Conservation (phyloP, 2,329 filamentous ascomycete genomes). For the Botrytis deweyae region DNA sequence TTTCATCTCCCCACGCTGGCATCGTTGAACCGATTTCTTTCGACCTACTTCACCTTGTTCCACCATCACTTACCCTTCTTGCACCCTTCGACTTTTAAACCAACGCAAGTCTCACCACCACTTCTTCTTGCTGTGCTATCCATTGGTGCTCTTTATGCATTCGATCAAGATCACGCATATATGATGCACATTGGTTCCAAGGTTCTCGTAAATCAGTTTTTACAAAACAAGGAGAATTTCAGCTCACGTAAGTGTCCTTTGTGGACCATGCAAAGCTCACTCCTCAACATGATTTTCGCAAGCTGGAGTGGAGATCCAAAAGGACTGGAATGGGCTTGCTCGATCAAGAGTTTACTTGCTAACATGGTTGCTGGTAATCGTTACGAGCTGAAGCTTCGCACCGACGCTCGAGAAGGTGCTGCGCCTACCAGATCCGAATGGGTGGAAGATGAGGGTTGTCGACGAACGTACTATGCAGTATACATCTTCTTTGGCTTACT, state of each 20-base stretch:
- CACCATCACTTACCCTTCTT: slow-evolving; percentile 96
- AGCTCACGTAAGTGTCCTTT: slow-evolving; percentile 95
- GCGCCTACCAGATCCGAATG: slow-evolving; percentile 82
- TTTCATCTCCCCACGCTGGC: slow-evolving; percentile 82
- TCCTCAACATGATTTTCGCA: slow-evolving; percentile 98
- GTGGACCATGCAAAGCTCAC: slow-evolving; percentile 96
- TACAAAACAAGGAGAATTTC: slow-evolving; percentile 98
- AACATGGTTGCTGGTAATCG: slow-evolving; percentile 99
- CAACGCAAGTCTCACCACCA: slow-evolving; percentile 75
- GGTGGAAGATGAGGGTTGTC: slow-evolving; percentile 95
- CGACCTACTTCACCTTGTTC: slow-evolving; percentile 95
- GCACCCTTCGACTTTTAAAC: slow-evolving; percentile 86
- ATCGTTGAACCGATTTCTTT: slow-evolving; percentile 86
- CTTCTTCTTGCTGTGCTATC: slow-evolving; percentile 87
- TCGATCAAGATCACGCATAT: slow-evolving; percentile 95
- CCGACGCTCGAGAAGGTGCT: slow-evolving; percentile 77
- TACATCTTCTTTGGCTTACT: slow-evolving; percentile 98
- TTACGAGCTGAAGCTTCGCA: slow-evolving; percentile 91
- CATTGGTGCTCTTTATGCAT: slow-evolving; percentile 93
- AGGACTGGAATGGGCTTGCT: slow-evolving; percentile 97
- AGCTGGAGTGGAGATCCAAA: slow-evolving; percentile 99
- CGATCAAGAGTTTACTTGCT: slow-evolving; percentile 94
- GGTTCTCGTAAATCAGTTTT: slow-evolving; percentile 92
- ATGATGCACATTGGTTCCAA: slow-evolving; percentile 97
- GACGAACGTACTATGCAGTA: slow-evolving; percentile 95